A percentile compares a stretch with the other conserved stretches of the same genome.
These are phyloP conservation scores for Centella asiatica DNA, from an alignment of 129 eudicot genomes.

Conservation along the genomic window DNA sequence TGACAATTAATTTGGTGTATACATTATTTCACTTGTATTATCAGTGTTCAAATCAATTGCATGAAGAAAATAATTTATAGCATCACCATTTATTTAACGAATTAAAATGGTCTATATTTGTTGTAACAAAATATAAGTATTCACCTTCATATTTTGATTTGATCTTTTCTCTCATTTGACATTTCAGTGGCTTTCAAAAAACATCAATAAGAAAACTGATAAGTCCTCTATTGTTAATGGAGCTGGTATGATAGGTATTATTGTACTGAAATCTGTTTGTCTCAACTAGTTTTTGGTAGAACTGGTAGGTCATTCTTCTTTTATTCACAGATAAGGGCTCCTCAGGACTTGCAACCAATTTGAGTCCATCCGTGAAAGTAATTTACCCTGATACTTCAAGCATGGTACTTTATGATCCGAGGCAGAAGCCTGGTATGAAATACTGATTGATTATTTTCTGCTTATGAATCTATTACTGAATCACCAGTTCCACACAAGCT, in stretches of 20 bases:
- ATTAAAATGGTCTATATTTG: no score
- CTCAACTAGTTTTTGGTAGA: background rate
- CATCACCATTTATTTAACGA: no score
- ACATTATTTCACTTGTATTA: no score
- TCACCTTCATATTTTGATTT: background rate
- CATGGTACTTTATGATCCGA: conserved; percentile 70
- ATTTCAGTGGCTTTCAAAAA: conserved; percentile 87
- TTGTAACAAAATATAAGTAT: no score
- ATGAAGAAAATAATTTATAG: no score
- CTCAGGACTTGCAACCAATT: conserved; percentile 30
- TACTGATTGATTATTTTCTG: no score
- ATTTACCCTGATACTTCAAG: conserved; percentile 76
- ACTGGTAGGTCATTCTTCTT: conserved; percentile 9
- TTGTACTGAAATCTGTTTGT: background rate
- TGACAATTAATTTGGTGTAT: no score
- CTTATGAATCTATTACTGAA: no score
- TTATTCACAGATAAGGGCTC: conserved; percentile 40
- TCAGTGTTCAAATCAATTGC: no score
- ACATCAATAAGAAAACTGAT: conserved; percentile 66
- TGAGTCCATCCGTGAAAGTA: conserved; percentile 42
- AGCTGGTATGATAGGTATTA: conserved; percentile 30
- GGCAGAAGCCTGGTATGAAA: conserved; percentile 81
- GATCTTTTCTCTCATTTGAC: background rate
- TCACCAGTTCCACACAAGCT: background rate
- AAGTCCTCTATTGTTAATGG: conserved; percentile 42